Evolutionary conservation across 192 early-diverging fungal species (phyloP), one percentile per base, ranked within the genome.

Genomic region (Coemansia guatemalensis): DNA sequence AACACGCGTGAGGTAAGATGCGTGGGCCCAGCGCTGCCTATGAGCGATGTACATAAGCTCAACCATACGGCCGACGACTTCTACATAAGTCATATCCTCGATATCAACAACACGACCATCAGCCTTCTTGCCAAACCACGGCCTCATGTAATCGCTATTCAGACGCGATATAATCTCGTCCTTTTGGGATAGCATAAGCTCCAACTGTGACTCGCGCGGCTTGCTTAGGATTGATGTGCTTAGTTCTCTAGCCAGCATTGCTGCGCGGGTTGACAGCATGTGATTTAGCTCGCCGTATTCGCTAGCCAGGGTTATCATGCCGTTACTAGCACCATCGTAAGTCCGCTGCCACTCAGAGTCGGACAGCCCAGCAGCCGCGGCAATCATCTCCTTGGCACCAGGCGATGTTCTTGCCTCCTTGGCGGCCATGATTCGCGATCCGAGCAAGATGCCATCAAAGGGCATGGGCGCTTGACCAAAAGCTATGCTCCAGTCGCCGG

Each of bases 361-460:
- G 4, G 64, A 49, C 33, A 96, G 85, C 29, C 95, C 96, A 29
- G 92, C 84, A 5, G 93, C 85, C 29, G 82, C 84, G 8, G 88
- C 94, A 69, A 98, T 95, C 41, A 93, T 86, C 68, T 95, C 80
- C 83, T 96, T 98, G 50, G 89, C 92, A 4, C 75, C 87, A 1
- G 68, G 80, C 22, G 91, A 92, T 3, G 94, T 89, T 35, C 85
- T 73, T 48, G 86, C 87, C 75, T 98, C 95, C 70, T 92, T 90
- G 50, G 95, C 90, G 30, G 94, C 93, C 93, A 98, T 94, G 56
- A 96, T 86, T 60, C 92, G 91, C n/a, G 94, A 96, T n/a, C 92
- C 96, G 58, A 98, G 89, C 56, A 98, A 78, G 26, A 96, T 81
- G 78, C 94, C 96, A 68, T 98, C 96, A 68, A 93, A 91, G 3